Percentiles rank a stretch among this genome's conserved stretches.
phyloP scores from a whole-genome alignment of 2,329 filamentous ascomycete species.

The Talaromyces sp. region DNA sequence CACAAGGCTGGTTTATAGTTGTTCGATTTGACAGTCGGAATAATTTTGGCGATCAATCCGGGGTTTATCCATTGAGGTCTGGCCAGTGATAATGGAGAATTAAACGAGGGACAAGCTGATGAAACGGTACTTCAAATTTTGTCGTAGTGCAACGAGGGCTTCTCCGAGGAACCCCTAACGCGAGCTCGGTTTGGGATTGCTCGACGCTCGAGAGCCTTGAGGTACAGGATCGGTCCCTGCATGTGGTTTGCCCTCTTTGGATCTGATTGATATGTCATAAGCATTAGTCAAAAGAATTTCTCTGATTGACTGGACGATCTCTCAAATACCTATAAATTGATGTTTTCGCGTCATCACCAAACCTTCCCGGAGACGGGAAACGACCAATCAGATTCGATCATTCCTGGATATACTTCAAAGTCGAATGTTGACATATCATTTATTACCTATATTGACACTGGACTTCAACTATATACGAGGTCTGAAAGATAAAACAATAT shows the following conservation, averaged over 20 bases:
- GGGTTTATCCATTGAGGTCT: no score
- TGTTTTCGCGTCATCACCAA: not conserved
- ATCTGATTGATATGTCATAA: no score
- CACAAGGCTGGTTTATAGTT: not conserved
- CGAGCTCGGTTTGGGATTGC: not conserved
- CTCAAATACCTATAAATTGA: not conserved
- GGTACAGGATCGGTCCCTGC: not conserved
- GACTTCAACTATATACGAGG: not conserved
- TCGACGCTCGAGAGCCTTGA: not conserved
- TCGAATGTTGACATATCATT: not conserved
- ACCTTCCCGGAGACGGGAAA: not conserved
- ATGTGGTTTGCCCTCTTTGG: no score
- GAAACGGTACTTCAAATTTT: not conserved
- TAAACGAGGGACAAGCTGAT: not conserved
- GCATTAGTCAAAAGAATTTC: no score
- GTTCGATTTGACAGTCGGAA: not conserved
- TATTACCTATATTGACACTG: not conserved
- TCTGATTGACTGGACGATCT: no score
- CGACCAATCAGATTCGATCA: not conserved
- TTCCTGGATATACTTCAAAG: not conserved
- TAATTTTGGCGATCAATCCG: not conserved
- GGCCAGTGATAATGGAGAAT: not conserved
- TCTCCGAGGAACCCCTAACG: not conserved
- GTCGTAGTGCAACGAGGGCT: not conserved
- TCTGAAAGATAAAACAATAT: not conserved